phyloP scores from a whole-genome alignment of 139 green algal species.

The Chlamydomonas incerta region DNA sequence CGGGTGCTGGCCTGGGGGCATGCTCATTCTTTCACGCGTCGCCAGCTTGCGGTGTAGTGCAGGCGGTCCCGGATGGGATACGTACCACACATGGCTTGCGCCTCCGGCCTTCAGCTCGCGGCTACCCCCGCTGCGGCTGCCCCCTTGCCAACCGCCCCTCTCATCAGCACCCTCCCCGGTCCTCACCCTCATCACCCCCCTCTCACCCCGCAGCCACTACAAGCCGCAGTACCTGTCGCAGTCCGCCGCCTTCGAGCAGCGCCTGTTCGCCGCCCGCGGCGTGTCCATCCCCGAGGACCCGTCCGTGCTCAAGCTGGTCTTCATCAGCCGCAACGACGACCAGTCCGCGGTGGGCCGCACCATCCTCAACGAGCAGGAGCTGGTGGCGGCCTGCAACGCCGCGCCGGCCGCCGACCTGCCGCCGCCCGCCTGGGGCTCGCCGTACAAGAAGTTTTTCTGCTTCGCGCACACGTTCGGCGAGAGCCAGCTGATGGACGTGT shows the following conservation, averaged over 20 bases:
- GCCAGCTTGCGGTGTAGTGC: too few species aligned
- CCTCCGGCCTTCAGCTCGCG: too few species aligned
- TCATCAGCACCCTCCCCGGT: too few species aligned
- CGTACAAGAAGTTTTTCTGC: constrained; percentile 34
- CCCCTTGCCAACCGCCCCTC: too few species aligned
- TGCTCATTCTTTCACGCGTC: not conserved
- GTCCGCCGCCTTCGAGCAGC: constrained; percentile 2
- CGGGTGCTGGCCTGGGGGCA: too few species aligned
- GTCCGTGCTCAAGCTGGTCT: constrained; percentile 5
- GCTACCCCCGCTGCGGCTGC: too few species aligned
- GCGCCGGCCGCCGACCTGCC: not conserved
- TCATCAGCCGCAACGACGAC: constrained; percentile 13
- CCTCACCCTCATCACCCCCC: too few species aligned
- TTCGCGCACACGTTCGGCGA: constrained; percentile 29
- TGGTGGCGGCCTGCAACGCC: not conserved
- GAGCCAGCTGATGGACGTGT: constrained; percentile 38
- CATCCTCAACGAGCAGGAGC: constrained; percentile 37
- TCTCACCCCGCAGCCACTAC: constrained; percentile 16
- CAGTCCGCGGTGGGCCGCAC: constrained; percentile 31
- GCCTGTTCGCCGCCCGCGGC: not conserved
- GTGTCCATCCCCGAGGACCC: constrained; percentile 5
- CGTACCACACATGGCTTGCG: too few species aligned
- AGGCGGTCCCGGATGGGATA: too few species aligned
- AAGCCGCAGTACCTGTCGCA: constrained; percentile 21
- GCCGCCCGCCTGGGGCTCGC: constrained; percentile 9